Percentiles rank a stretch among this genome's conserved stretches.
phyloP scores from a whole-genome alignment of 768 basidiomycete genomes.

The Tephrocybe sp. region DNA sequence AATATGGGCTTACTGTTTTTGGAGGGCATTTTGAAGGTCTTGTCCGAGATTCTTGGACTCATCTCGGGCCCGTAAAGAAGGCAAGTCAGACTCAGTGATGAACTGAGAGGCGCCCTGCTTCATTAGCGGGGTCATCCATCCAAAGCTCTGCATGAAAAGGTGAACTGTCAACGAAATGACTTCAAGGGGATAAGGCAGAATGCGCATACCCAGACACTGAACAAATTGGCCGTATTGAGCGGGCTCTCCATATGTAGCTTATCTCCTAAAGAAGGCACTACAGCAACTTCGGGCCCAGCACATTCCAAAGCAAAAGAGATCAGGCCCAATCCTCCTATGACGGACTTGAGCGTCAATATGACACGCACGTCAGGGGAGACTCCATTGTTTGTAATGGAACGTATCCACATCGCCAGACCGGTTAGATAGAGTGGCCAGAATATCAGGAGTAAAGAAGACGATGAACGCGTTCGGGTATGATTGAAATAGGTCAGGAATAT shows the following conservation, averaged over 20 bases:
- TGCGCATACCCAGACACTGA: slow-evolving; percentile 61
- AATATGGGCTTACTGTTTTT: slow-evolving; percentile 59
- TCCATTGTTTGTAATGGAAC: slow-evolving; percentile 44
- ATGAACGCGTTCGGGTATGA: slow-evolving; percentile 65
- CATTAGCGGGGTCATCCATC: slow-evolving; percentile 85
- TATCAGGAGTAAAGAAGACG: slow-evolving; percentile 70
- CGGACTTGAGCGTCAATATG: slow-evolving; percentile 43
- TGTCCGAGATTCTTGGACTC: slow-evolving; percentile 67
- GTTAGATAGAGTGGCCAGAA: slow-evolving; percentile 77
- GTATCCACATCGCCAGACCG: slow-evolving; percentile 50
- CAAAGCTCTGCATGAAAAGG: slow-evolving; percentile 52
- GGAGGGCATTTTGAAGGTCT: slow-evolving; percentile 55
- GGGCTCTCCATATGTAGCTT: slow-evolving; percentile 60
- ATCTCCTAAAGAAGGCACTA: slow-evolving; percentile 20
- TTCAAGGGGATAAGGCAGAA: neutral
- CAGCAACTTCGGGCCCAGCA: slow-evolving; percentile 58
- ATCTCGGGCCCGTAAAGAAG: slow-evolving; percentile 64
- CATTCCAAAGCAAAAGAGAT: slow-evolving; percentile 65
- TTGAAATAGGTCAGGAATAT: slow-evolving; percentile 59
- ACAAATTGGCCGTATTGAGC: slow-evolving; percentile 73
- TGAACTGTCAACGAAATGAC: neutral
- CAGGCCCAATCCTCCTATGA: slow-evolving; percentile 41
- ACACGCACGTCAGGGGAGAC: slow-evolving; percentile 26
- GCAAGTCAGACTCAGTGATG: slow-evolving; percentile 86
- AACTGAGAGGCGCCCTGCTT: slow-evolving; percentile 58